These are phyloP conservation scores for Trametes punicea DNA, from an alignment of 768 basidiomycete species.

Conservation along the genomic window DNA sequence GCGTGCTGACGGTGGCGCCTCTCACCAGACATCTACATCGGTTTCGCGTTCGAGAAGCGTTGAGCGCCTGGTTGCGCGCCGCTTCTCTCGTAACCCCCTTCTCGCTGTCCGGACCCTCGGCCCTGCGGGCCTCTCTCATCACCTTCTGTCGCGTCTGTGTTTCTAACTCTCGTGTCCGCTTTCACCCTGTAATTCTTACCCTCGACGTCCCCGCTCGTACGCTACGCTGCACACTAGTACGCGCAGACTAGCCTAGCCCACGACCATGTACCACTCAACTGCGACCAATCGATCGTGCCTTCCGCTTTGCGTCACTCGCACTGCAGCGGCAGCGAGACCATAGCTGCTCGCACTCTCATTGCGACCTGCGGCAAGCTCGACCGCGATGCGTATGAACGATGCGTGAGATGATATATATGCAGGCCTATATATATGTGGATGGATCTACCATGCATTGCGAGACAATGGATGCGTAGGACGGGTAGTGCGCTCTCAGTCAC, in stretches of 20 bases:
- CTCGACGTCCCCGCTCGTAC: neutral
- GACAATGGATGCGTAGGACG: neutral
- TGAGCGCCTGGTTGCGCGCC: neutral
- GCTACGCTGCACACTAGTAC: neutral
- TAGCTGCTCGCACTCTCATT: no score
- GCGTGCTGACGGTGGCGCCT: neutral
- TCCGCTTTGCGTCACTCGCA: no score
- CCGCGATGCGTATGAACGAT: no score
- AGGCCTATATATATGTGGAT: conserved; percentile 2
- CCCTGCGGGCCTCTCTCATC: neutral
- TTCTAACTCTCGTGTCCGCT: neutral
- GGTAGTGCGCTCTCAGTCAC: neutral
- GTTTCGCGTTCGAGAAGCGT: conserved; percentile 84
- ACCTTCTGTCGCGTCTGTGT: neutral
- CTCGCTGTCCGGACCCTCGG: neutral
- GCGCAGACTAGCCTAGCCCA: neutral
- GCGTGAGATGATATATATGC: conserved; percentile 3
- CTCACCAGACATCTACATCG: conserved; percentile 83
- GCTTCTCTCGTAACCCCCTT: neutral
- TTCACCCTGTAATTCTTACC: no score
- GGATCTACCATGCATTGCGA: conserved; percentile 14
- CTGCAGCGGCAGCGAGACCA: no score
- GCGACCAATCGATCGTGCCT: neutral
- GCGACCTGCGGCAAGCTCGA: no score
- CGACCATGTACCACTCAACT: neutral